Evolutionary conservation across 257 asterid species (phyloP).

Genomic region (Solanum rostratum): DNA sequence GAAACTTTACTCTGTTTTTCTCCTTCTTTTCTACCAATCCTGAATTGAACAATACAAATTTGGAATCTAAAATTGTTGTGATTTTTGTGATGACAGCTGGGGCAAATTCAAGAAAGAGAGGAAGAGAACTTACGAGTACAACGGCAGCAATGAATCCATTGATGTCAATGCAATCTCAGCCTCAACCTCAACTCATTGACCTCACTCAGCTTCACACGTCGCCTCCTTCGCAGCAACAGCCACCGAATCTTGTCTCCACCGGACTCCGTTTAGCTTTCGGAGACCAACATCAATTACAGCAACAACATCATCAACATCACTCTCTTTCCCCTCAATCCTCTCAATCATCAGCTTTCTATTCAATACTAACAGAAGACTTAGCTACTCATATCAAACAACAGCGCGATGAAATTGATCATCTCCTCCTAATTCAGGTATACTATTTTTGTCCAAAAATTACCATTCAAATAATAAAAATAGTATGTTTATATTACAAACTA

Average conservation of each 20-base stretch:
- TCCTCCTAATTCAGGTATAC: slow-evolving; percentile 9
- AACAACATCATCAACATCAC: neutral
- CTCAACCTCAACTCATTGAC: slow-evolving; percentile 15
- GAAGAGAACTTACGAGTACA: slow-evolving; percentile 11
- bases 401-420: slow-evolving; percentile 27
- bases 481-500: neutral
- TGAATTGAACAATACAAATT: neutral
- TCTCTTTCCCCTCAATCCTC: slow-evolving; percentile 31
- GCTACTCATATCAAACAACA: slow-evolving; percentile 27
- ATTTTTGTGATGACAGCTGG: slow-evolving; percentile 2
- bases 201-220: slow-evolving; percentile 19
- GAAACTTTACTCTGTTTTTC: neutral
- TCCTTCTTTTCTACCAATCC: neutral
- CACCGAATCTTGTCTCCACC: slow-evolving; percentile 22
- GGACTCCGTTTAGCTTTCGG: slow-evolving; percentile 35
- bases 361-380: slow-evolving; percentile 22
- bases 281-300: slow-evolving; percentile 2
- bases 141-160: slow-evolving; percentile 7
- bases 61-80: neutral
- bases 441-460: neutral
- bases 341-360: slow-evolving; percentile 18
- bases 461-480: neutral
- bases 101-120: slow-evolving; percentile 18
- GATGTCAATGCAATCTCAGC: slow-evolving; percentile 12
- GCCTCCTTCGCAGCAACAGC: neutral